Evolutionary conservation across 2,329 filamentous ascomycete species (phyloP).

Genomic region (Aspergillus hortae): DNA sequence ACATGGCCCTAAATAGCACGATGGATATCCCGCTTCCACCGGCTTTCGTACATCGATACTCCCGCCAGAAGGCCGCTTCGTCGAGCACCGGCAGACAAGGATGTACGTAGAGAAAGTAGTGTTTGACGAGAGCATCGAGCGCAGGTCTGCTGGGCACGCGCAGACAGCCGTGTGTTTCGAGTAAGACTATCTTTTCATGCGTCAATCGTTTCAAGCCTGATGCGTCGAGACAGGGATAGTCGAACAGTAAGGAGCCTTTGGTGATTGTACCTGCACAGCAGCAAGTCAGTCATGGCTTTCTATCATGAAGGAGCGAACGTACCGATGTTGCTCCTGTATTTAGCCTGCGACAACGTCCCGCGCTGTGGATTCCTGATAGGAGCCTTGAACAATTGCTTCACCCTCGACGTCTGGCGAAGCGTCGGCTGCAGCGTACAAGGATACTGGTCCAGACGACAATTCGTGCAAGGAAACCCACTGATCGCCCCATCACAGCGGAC

Average conservation of each 20-base stretch:
- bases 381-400: slow-evolving; percentile 1
- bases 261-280: background rate
- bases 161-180: slow-evolving; percentile 7
- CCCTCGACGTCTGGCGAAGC: background rate
- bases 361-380: background rate
- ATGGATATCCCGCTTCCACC: slow-evolving; percentile 2
- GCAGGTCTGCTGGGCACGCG: slow-evolving; percentile 7
- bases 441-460: slow-evolving; percentile 12
- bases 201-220: background rate
- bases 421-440: slow-evolving; percentile 6
- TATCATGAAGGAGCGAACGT: background rate
- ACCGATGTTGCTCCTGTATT: background rate
- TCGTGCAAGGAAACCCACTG: slow-evolving; percentile 14
- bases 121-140: slow-evolving; percentile 10
- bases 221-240: slow-evolving; percentile 3
- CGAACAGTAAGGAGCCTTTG: background rate
- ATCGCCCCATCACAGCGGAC: slow-evolving; percentile 13
- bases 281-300: background rate
- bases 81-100: slow-evolving; percentile 12
- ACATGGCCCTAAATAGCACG: slow-evolving; percentile 13
- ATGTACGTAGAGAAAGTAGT: slow-evolving; percentile 15
- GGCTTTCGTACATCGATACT: slow-evolving; percentile 2
- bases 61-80: slow-evolving; percentile 11
- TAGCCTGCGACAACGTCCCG: background rate
- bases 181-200: slow-evolving; percentile 1